Evolutionary conservation across 179 eudicot species (phyloP), one percentile per base, ranked within the genome.

Genomic region (Heliamphora ciliata): DNA sequence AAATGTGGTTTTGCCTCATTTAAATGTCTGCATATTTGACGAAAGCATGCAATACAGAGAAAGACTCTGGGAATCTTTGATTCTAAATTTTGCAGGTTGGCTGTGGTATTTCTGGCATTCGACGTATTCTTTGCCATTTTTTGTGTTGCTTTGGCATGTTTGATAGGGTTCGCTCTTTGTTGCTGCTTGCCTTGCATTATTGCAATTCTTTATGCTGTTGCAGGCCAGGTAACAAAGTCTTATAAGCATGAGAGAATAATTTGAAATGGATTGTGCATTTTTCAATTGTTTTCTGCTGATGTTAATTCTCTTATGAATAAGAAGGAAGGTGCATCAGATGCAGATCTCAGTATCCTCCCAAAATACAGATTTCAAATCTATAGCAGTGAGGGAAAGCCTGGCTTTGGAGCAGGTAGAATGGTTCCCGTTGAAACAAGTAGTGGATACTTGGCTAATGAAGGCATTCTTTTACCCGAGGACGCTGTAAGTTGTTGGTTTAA

Each of bases 101-200:
- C 96, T 74, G 96, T 95, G 87, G 92, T 92, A 76, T 95, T 92
- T 80, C 88, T 95, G 88, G 98, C 98, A 85, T 94, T 95, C 78
- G 98, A 95, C 84, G 98, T 95, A 78, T 91, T 95, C 92, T 95
- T 95, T 83, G 98, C 98, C 81, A 86, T 95, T 84, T 95, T 95
- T 83, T 95, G 98, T 78, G 91, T 94, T 71, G 92, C 91, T 72
- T 85, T 95, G 89, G 98, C 98, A 51, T 95, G 97, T 85, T 87
- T 95, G 82, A 92, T 95, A 68, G 98, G 98, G 89, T 85, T 95
- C 65, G 97, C 98, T 82, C 92, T 95, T 55, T 95, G 98, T 81
- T 95, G 98, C 93, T 95, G 98, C 88, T 89, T 95, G 87, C 98
- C 98, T 56, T 95, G 98, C 88, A 95, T 95, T 58, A 95, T 95